Evolutionary conservation across 2,329 filamentous ascomycete species (phyloP), one percentile per base, ranked within the genome.

Genomic region (Chalaropsis thielavioides): DNA sequence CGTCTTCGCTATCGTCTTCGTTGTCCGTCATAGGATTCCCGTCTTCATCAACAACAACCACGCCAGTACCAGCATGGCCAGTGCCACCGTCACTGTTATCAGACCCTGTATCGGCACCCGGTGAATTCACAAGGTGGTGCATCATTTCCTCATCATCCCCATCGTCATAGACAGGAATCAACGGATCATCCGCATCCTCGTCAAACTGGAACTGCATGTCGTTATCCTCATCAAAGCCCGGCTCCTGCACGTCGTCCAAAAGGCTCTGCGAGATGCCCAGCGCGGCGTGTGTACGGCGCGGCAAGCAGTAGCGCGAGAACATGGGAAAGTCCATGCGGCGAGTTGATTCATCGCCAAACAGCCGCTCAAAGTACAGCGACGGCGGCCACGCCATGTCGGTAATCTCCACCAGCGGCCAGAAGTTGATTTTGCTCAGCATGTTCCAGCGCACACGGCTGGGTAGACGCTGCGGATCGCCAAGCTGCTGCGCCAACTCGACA

Each of bases 371-470:
- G 24, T 60, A 38, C 13, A 64, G 17, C 7, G 51, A 64, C 22
- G 62, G 62, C 5, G 62, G 63, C 31, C 58, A 49, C 40, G 19
- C 31, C 41, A 51, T 49, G 38, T 56, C 35, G 1, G n/a, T 6
- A 59, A 46, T 62, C 35, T 63, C 49, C 3, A 66, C 51, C 4
- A 66, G 38, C 17, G 64, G 64, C 40, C 43, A 66, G n/a, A 66
- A 66, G 15, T 60, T 59, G 13, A 66, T 17, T 5, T 58, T 58
- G 6, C n/a, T 17, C 5, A 66, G 41, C 49, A 13, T 54, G 1
- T 62, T 38, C 46, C 46, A 66, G 31, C 38, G 46, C 22, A 58
- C 38, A 41, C 35, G 13, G 5, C 31, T 22, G 17, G 49, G 51
- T 27, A 58, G 24, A 46, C 11, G 13, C 2, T 7, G 1, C 5